Base-by-base conservation (phyloP, 306 rosid species). In the Pyrus communis region DNA sequence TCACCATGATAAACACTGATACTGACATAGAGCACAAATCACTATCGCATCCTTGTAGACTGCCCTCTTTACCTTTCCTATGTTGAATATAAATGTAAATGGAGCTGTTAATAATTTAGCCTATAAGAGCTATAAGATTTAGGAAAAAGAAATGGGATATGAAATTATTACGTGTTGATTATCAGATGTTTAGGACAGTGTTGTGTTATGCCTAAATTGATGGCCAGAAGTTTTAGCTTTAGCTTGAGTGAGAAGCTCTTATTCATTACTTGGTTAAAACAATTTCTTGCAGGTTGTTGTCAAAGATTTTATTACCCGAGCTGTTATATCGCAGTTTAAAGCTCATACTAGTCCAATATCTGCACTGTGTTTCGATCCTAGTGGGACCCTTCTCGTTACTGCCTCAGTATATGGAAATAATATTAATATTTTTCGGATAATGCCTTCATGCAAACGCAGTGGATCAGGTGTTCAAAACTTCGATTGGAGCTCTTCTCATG, bases 331-430 rank as follows among this genome's bases (percentile, higher is more conserved):
- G 12, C 97, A 93, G 69, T 91, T 93, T 67, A 93, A 88, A 82
- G 98, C 98, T 73, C 98, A 93, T 73, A 83, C 96, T 62, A 91
- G 93, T 84, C 97, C 98, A 28, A 84, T 93, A 75, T 91, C 98
- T 83, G 98, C 98, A 7, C 85, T 93, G 63, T 91, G 96, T 87
- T 93, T 93, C 69, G 98, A 93, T 67, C 92, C 89, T 54, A 93
- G 98, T 82, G 98, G 97, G 74, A 91, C 97, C 25, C 98, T 93
- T 81, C 86, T 93, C 67, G 98, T 91, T 83, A 93, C 93, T 55
- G 97, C 96, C 74, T 93, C 98, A 6, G 67, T 93, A 23, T 83
- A 89, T 88, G 98, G 98, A 70, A 93, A 91, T 78, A 89, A 83
- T 78, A 84, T 93, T 52, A 93, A 93, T 81, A 87, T 93, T 79